Percentiles rank a stretch among this genome's conserved stretches.
Conservation (phyloP, 345 rosid genomes). For the Salix arbutifolia region DNA sequence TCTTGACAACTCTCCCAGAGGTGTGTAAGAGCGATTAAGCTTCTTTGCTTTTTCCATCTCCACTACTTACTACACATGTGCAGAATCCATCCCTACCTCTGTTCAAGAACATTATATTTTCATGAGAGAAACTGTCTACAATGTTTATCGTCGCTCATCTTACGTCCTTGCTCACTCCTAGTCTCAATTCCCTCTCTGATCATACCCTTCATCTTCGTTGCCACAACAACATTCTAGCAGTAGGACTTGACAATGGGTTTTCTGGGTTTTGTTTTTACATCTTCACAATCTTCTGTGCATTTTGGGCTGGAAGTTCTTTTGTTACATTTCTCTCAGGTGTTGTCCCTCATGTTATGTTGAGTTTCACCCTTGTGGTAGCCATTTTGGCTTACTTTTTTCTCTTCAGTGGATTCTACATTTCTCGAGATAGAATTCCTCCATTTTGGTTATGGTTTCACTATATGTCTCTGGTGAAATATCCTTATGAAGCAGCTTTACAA, state of each 20-base stretch:
- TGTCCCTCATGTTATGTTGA: conserved; percentile 78
- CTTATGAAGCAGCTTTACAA: conserved; percentile 48
- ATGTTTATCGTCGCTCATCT: conserved; percentile 72
- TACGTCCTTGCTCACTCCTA: conserved; percentile 80
- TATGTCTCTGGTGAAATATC: conserved; percentile 77
- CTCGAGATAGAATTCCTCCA: conserved; percentile 59
- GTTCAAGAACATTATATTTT: conserved; percentile 26
- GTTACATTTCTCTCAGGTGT: conserved; percentile 84
- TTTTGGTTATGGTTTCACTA: conserved; percentile 97
- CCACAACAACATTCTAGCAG: conserved; percentile 66
- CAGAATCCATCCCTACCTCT: conserved; percentile 27
- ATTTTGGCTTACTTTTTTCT: conserved; percentile 76
- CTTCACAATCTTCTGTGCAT: conserved; percentile 60
- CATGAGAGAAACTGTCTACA: conserved; percentile 33
- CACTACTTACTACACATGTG: conserved; percentile 28
- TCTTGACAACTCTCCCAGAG: conserved; percentile 27
- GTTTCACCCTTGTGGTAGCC: conserved; percentile 76
- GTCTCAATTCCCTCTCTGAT: conserved; percentile 64
- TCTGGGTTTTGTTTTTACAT: conserved; percentile 72
- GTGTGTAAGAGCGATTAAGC: conserved; percentile 24
- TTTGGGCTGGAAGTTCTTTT: conserved; percentile 94
- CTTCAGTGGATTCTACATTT: conserved; percentile 91
- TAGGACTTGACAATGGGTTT: conserved; percentile 67
- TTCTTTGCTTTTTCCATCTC: conserved; percentile 29
- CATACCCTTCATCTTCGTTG: conserved; percentile 59